Conservation (phyloP, 257 asterid genomes). For the Plantago ovata region DNA sequence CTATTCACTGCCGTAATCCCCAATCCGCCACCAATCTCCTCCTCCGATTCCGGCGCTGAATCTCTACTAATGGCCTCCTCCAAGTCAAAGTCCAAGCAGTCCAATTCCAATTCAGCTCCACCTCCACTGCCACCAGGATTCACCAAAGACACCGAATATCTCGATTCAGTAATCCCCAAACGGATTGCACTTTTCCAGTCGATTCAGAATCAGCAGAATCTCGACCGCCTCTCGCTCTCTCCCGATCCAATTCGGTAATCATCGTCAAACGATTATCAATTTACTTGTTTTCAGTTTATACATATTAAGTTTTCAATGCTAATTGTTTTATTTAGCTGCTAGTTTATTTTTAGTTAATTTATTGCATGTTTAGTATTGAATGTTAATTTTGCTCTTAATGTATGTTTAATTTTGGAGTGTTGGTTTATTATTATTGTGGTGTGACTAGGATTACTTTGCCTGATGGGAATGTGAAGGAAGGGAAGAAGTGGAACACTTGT, state of each 20-base stretch:
- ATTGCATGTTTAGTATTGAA: too few species aligned
- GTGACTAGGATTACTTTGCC: conserved; percentile 59
- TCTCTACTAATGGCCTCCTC: too few species aligned
- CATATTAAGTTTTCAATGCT: too few species aligned
- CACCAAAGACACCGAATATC: conserved; percentile 61
- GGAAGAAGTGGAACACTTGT: conserved; percentile 81
- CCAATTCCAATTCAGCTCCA: conserved; percentile 28
- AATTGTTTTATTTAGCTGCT: too few species aligned
- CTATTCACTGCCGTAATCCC: too few species aligned
- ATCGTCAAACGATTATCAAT: too few species aligned
- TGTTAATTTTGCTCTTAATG: too few species aligned
- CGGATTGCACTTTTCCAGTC: conserved; percentile 61
- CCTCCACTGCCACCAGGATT: neutral
- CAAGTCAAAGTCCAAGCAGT: conserved; percentile 1
- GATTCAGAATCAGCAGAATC: conserved; percentile 41
- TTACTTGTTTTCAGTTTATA: too few species aligned
- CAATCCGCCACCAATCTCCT: too few species aligned
- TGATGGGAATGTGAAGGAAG: conserved; percentile 79
- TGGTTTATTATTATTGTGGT: neutral
- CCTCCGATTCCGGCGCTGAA: too few species aligned
- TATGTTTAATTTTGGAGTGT: neutral
- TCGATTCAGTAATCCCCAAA: conserved; percentile 52
- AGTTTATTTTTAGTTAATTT: neutral
- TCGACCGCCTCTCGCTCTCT: conserved; percentile 53
- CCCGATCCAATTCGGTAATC: conserved; percentile 49